These are phyloP conservation scores for Iris macrosiphon DNA, from an alignment of 106 monocot species.

Conservation along the genomic window DNA sequence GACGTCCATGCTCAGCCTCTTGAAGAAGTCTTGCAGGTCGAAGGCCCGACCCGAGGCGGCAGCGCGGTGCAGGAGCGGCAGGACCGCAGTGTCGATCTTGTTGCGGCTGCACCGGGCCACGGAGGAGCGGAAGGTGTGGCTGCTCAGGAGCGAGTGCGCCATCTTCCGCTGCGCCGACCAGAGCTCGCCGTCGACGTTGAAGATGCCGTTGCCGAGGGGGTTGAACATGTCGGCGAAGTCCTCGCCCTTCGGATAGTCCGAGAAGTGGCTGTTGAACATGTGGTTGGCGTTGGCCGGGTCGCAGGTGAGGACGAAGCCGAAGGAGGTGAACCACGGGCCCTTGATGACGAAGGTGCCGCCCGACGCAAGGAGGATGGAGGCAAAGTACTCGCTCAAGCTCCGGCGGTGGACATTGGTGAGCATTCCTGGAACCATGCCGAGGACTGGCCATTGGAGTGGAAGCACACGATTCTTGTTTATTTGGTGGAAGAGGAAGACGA, in stretches of 20 bases:
- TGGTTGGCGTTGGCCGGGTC: background rate
- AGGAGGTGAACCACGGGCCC: background rate
- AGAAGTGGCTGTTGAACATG: background rate
- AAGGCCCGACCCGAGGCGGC: background rate
- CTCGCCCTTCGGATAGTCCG: background rate
- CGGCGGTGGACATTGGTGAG: background rate
- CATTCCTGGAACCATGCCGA: background rate
- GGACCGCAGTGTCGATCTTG: background rate
- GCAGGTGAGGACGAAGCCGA: background rate
- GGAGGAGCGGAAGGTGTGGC: background rate
- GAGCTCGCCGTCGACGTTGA: background rate
- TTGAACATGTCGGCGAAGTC: constrained; percentile 1
- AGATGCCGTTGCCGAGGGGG: background rate
- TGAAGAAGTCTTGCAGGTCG: too few relatives aligned
- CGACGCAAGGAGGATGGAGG: background rate
- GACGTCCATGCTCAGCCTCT: too few relatives aligned
- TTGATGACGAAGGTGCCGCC: background rate
- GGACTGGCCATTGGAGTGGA: background rate
- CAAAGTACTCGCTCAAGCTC: background rate
- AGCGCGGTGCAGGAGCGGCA: background rate
- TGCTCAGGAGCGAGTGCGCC: background rate
- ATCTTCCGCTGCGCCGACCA: background rate
- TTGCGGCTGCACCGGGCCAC: background rate
- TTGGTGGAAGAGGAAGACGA: too few relatives aligned
- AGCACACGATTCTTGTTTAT: too few relatives aligned